Percentiles rank a stretch among this genome's conserved stretches.
phyloP scores from a whole-genome alignment of 495 filamentous ascomycete genomes.

The Cetradonia linearis region DNA sequence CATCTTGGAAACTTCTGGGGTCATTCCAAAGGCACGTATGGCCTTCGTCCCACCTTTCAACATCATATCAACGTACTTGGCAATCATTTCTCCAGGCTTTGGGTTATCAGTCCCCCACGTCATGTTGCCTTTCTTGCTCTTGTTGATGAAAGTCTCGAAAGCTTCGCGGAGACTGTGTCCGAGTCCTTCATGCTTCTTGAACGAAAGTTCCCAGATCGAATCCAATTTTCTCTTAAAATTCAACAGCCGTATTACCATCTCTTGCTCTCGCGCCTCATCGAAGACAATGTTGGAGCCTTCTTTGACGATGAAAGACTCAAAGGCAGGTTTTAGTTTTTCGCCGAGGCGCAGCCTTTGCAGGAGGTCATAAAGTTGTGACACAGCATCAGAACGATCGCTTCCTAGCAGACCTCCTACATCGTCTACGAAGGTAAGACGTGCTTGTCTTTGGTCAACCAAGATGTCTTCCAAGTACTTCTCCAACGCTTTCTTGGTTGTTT shows the following conservation, averaged over 20 bases:
- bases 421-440: slow-evolving; percentile 48
- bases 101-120: slow-evolving; percentile 71
- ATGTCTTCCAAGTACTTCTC: slow-evolving; percentile 36
- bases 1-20: slow-evolving; percentile 3
- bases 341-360: slow-evolving; percentile 56
- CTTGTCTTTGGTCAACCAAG: slow-evolving; percentile 55
- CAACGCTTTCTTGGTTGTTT: slow-evolving; percentile 66
- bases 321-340: slow-evolving; percentile 54
- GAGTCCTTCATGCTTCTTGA: slow-evolving; percentile 62
- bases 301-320: slow-evolving; percentile 65
- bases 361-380: slow-evolving; percentile 68
- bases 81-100: slow-evolving; percentile 96
- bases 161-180: slow-evolving; percentile 68
- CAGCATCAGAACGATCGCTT: slow-evolving; percentile 49
- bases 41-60: slow-evolving; percentile 79
- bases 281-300: slow-evolving; percentile 71
- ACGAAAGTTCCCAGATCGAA: slow-evolving; percentile 58
- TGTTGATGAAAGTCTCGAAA: slow-evolving; percentile 86
- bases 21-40: slow-evolving; percentile 31
- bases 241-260: slow-evolving; percentile 81
- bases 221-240: slow-evolving; percentile 75
- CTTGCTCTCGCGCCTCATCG: slow-evolving; percentile 61
- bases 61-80: slow-evolving; percentile 87
- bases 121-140: slow-evolving; percentile 52
- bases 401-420: slow-evolving; percentile 61